Percentiles rank a stretch among this genome's conserved stretches.
Evolutionary conservation across 257 asterid species (phyloP).

Genomic region (Henckelia pumila): DNA sequence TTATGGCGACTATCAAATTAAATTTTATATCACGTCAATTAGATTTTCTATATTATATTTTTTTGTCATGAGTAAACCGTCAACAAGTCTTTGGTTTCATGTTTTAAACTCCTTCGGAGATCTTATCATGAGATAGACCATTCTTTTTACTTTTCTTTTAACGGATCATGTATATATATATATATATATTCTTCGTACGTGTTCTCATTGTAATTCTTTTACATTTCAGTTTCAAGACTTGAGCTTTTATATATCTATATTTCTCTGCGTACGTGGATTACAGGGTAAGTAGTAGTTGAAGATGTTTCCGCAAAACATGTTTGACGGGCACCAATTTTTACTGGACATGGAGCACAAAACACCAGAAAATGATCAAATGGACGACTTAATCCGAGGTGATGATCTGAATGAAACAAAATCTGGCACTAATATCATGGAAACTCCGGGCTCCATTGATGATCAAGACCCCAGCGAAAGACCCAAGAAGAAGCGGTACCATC

Average conservation of each 20-base stretch:
- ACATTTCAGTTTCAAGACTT: background rate
- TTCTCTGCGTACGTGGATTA: background rate
- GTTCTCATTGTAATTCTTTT: background rate
- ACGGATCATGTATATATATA: too few species aligned
- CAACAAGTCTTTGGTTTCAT: background rate
- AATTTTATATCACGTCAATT: background rate
- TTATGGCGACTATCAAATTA: constrained; percentile 12
- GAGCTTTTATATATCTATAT: too few species aligned
- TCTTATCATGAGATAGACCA: background rate
- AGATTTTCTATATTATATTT: constrained; percentile 1
- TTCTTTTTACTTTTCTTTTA: constrained; percentile 6
- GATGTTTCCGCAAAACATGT: constrained; percentile 72
- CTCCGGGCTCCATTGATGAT: constrained; percentile 61
- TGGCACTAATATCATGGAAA: constrained; percentile 59
- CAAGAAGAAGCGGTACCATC: constrained; percentile 70
- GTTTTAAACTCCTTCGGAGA: background rate
- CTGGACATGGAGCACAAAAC: constrained; percentile 56
- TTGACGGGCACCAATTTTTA: constrained; percentile 54
- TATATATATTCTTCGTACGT: background rate
- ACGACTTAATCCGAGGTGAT: constrained; percentile 56
- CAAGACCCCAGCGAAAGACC: constrained; percentile 65
- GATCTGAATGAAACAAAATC: constrained; percentile 61
- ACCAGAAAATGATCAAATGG: constrained; percentile 56
- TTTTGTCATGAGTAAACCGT: constrained; percentile 24
- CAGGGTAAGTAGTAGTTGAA: background rate